These are phyloP conservation scores for Lentinula raphanica DNA, from an alignment of 768 basidiomycete species.

Conservation along the genomic window DNA sequence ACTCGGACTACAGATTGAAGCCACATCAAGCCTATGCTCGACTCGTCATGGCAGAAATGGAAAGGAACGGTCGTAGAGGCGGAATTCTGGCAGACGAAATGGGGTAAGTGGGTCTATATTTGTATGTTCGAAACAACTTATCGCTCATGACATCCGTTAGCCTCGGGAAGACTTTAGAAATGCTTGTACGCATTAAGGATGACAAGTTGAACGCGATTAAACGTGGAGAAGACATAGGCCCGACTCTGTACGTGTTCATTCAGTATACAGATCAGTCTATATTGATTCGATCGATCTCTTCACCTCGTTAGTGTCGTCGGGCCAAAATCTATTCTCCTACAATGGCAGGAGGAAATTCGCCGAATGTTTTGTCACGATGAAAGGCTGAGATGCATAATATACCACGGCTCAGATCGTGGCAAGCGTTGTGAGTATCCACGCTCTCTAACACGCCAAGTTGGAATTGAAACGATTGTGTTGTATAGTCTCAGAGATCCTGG, in stretches of 20 bases:
- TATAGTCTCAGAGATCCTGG: conserved; percentile 50
- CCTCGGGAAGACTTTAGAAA: conserved; percentile 89
- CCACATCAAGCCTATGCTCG: conserved; percentile 87
- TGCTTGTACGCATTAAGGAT: conserved; percentile 80
- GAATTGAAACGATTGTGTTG: not conserved
- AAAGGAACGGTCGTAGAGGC: conserved; percentile 70
- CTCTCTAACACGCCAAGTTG: not conserved
- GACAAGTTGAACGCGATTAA: conserved; percentile 67
- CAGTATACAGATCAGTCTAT: no score
- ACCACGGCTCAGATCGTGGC: conserved; percentile 49
- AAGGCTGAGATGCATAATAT: conserved; percentile 64
- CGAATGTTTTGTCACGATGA: conserved; percentile 47
- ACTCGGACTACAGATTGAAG: conserved; percentile 47
- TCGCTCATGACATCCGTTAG: conserved; percentile 25
- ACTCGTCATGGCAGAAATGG: conserved; percentile 82
- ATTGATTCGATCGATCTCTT: conserved; percentile 1
- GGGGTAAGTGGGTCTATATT: conserved; percentile 58
- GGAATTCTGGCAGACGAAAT: conserved; percentile 93
- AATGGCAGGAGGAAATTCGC: conserved; percentile 85
- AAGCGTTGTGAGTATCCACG: not conserved
- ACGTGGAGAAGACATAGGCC: conserved; percentile 34
- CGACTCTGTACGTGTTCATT: not conserved
- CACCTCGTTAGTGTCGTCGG: conserved; percentile 63
- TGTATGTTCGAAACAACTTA: not conserved
- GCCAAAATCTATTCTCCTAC: conserved; percentile 80